A percentile compares a stretch with the other conserved stretches of the same genome.
Conservation (phyloP, 495 filamentous ascomycete genomes). For the Tuber aestivum region DNA sequence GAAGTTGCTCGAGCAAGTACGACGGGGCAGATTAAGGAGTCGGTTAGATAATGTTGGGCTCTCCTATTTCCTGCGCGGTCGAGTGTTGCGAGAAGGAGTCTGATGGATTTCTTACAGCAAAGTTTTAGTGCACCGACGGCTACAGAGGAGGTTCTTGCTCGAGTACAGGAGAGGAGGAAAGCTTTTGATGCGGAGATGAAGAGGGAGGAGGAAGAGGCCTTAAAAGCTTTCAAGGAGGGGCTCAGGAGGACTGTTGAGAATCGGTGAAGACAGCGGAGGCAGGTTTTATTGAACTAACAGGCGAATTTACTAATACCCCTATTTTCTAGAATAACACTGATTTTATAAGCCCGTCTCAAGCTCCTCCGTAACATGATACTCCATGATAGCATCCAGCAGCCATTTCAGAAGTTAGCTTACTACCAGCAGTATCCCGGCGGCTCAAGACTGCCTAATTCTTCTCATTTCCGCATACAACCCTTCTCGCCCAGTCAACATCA, state of each 20-base stretch:
- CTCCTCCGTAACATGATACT: background rate
- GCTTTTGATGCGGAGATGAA: slow-evolving; percentile 37
- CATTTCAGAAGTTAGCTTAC: background rate
- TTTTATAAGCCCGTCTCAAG: background rate
- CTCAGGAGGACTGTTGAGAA: slow-evolving; percentile 32
- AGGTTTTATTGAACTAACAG: background rate
- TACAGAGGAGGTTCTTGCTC: slow-evolving; percentile 10
- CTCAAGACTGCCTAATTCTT: background rate
- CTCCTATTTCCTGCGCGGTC: background rate
- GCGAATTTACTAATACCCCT: background rate
- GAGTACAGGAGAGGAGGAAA: slow-evolving; percentile 25
- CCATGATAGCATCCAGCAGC: background rate
- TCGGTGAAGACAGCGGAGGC: background rate
- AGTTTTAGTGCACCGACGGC: background rate
- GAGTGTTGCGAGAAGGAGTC: background rate
- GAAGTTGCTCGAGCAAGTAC: slow-evolving; percentile 18
- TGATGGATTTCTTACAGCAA: slow-evolving; percentile 18
- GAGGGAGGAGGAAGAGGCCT: slow-evolving; percentile 31
- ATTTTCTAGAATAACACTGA: background rate
- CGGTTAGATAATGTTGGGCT: slow-evolving; percentile 29
- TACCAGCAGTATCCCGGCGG: background rate
- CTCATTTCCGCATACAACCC: slow-evolving; percentile 40
- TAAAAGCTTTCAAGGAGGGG: slow-evolving; percentile 35
- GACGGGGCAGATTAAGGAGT: slow-evolving; percentile 24
- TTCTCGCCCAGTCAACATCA: slow-evolving; percentile 48